Evolutionary conservation across 2,329 filamentous ascomycete genomes (phyloP).

Genomic region (Cercospora sp.): DNA sequence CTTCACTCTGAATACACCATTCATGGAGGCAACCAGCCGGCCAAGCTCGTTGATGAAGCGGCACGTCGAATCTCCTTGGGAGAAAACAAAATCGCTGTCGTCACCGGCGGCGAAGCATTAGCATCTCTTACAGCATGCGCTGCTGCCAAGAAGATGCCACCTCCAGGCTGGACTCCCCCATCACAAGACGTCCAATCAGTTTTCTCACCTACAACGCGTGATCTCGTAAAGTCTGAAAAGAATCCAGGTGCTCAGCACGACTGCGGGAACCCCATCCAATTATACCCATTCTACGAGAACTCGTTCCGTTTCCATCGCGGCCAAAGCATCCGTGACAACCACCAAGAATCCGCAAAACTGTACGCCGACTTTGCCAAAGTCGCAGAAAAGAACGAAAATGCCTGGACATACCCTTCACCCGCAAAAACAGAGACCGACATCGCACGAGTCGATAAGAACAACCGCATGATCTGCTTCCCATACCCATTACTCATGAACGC

Average conservation of each 20-base stretch:
- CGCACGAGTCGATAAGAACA: conserved; percentile 55
- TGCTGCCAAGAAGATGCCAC: conserved; percentile 55
- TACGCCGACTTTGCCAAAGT: conserved; percentile 63
- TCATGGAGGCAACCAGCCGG: conserved; percentile 66
- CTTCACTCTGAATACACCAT: conserved; percentile 54
- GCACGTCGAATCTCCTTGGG: conserved; percentile 58
- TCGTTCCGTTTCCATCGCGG: conserved; percentile 58
- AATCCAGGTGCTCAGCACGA: conserved; percentile 58
- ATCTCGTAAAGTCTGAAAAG: conserved; percentile 41
- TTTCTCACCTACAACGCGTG: conserved; percentile 53
- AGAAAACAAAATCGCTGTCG: conserved; percentile 57
- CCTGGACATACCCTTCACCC: conserved; percentile 58
- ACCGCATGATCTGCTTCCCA: conserved; percentile 68
- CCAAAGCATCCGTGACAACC: conserved; percentile 58
- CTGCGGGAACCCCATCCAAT: conserved; percentile 64
- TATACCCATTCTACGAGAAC: conserved; percentile 69
- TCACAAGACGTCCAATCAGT: conserved; percentile 50
- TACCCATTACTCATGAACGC: conserved; percentile 71
- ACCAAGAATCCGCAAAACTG: conserved; percentile 58
- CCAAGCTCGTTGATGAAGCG: conserved; percentile 62
- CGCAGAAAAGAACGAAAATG: conserved; percentile 53
- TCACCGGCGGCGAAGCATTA: conserved; percentile 65
- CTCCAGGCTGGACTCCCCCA: conserved; percentile 59
- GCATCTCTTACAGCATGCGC: conserved; percentile 59
- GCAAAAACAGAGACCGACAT: conserved; percentile 54